Conservation (phyloP, 2,329 filamentous ascomycete genomes). For the Niveomyces coronatus region DNA sequence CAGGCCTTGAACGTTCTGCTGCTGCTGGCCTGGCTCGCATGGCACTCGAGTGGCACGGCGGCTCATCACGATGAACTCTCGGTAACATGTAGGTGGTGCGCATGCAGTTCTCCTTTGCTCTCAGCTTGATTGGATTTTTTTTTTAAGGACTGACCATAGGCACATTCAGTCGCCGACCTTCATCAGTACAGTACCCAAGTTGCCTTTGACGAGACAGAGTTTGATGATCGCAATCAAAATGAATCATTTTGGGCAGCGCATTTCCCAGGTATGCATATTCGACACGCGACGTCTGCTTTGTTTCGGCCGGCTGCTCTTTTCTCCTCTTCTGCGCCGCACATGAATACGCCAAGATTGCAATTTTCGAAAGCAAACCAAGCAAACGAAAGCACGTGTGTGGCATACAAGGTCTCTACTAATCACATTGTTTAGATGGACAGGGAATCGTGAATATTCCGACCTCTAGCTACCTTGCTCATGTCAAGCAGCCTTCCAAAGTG, state of each 20-base stretch:
- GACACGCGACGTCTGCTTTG: neutral
- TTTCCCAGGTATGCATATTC: neutral
- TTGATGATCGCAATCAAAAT: neutral
- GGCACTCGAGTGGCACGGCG: neutral
- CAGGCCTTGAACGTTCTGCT: neutral
- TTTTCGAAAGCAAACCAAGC: neutral
- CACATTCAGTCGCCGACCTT: neutral
- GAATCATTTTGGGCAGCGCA: neutral
- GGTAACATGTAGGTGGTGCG: neutral
- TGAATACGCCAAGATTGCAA: neutral
- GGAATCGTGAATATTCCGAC: neutral
- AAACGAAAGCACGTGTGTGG: neutral
- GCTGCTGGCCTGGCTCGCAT: neutral
- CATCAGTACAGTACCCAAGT: neutral
- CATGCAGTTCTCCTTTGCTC: no score
- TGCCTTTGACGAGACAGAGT: neutral
- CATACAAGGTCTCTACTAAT: neutral
- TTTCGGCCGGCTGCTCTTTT: neutral
- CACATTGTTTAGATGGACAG: neutral
- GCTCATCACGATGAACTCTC: neutral
- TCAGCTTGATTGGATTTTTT: no score
- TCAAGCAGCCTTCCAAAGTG: neutral
- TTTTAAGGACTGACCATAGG: neutral
- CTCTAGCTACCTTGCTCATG: neutral
- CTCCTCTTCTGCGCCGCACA: neutral